Conservation (phyloP, 2,329 filamentous ascomycete species). For the Colletotrichum spaethianum region DNA sequence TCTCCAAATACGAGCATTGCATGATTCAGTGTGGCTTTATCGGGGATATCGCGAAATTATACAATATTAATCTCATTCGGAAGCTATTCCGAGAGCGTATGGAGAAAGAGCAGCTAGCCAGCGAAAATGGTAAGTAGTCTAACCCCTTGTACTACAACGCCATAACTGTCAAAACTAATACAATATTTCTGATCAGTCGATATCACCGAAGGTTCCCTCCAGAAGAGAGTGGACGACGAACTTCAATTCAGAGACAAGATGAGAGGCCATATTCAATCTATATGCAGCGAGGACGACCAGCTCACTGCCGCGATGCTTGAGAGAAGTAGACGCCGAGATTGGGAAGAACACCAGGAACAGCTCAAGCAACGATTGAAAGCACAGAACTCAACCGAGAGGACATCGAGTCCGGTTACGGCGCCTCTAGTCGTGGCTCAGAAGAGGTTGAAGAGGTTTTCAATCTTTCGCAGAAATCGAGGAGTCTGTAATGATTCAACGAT, state of each 20-base stretch:
- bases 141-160: background rate
- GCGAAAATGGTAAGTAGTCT: background rate
- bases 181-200: background rate
- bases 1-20: background rate
- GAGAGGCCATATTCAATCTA: background rate
- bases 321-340: background rate
- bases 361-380: background rate
- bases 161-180: background rate
- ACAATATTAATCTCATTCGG: background rate
- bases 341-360: background rate
- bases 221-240: background rate
- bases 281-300: background rate
- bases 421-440: background rate
- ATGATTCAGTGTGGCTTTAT: background rate
- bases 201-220: background rate
- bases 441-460: background rate
- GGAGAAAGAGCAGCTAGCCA: background rate
- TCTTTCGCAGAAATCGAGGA: background rate
- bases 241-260: background rate
- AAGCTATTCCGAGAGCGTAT: background rate
- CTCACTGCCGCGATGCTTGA: background rate
- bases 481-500: background rate
- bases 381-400: background rate
- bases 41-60: background rate
- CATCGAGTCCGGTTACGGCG: background rate